Evolutionary conservation across 495 filamentous ascomycete species (phyloP).

Genomic region (Xylaria telfairii): DNA sequence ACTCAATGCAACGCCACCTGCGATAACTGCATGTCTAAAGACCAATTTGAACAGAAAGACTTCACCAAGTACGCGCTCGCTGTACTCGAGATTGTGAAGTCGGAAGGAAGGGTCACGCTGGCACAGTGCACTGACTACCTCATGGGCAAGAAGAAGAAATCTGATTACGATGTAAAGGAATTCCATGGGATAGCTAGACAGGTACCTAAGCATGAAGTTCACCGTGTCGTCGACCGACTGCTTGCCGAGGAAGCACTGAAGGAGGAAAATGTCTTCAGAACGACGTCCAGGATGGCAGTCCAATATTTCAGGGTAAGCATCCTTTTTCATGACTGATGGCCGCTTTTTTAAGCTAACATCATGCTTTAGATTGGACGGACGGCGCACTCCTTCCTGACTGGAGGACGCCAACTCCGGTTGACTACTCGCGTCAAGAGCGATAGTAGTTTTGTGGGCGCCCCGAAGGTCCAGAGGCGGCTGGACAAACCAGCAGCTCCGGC

Average conservation of each 20-base stretch:
- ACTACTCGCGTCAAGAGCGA: slow-evolving; percentile 43
- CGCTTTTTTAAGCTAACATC: slow-evolving; percentile 49
- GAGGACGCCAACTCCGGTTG: slow-evolving; percentile 38
- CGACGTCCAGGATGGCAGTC: slow-evolving; percentile 42
- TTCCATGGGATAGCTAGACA: slow-evolving; percentile 54
- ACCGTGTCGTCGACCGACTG: slow-evolving; percentile 55
- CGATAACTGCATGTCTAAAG: slow-evolving; percentile 80
- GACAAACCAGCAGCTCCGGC: slow-evolving; percentile 32
- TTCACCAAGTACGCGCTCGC: slow-evolving; percentile 74
- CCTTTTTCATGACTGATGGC: slow-evolving; percentile 59
- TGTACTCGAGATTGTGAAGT: slow-evolving; percentile 69
- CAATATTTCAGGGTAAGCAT: slow-evolving; percentile 49
- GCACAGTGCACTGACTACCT: slow-evolving; percentile 59
- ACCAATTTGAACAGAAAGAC: slow-evolving; percentile 70
- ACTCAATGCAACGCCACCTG: slow-evolving; percentile 75
- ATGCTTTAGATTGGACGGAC: slow-evolving; percentile 50
- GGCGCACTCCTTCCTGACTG: slow-evolving; percentile 38
- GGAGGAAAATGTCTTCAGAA: slow-evolving; percentile 53
- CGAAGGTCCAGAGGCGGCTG: slow-evolving; percentile 26
- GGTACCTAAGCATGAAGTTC: slow-evolving; percentile 53
- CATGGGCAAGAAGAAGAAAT: slow-evolving; percentile 50
- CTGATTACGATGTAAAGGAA: slow-evolving; percentile 39
- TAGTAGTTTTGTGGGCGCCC: slow-evolving; percentile 30
- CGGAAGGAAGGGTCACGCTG: slow-evolving; percentile 57
- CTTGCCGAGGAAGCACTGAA: slow-evolving; percentile 48